These are phyloP conservation scores for Xenosphaeropsis pyriputrescens DNA, from an alignment of 2,329 filamentous ascomycete genomes.

Conservation along the genomic window DNA sequence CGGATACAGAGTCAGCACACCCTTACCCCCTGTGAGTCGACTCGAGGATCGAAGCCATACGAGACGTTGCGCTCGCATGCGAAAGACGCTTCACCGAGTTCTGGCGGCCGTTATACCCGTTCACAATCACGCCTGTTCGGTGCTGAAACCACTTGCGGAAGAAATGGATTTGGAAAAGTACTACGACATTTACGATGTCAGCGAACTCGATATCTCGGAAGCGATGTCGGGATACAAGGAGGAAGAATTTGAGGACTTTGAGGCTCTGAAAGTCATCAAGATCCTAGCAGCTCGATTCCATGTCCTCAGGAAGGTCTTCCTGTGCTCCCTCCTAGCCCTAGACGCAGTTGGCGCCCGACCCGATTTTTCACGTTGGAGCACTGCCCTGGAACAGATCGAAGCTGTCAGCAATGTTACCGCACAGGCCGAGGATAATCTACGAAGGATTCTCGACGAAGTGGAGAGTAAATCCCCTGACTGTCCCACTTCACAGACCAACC, in stretches of 20 bases:
- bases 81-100: conserved; percentile 57
- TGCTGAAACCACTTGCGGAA: conserved; percentile 60
- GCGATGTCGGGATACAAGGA: conserved; percentile 50
- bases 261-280: conserved; percentile 69
- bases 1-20: conserved; percentile 77
- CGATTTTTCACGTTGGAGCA: conserved; percentile 67
- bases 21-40: conserved; percentile 80
- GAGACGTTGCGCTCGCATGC: conserved; percentile 66
- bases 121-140: conserved; percentile 55
- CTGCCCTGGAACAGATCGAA: conserved; percentile 61
- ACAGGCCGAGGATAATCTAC: conserved; percentile 49
- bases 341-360: conserved; percentile 65
- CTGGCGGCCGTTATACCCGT: conserved; percentile 56
- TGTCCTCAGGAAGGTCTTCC: conserved; percentile 66
- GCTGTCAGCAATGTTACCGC: conserved; percentile 46
- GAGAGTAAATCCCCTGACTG: conserved; percentile 42
- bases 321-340: conserved; percentile 80
- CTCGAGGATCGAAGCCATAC: conserved; percentile 72
- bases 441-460: conserved; percentile 60
- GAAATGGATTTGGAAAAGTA: conserved; percentile 80
- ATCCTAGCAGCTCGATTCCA: conserved; percentile 69
- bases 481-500: background rate
- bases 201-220: conserved; percentile 56
- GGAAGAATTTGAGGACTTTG: conserved; percentile 57
- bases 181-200: conserved; percentile 78